Conservation (phyloP, 2,329 filamentous ascomycete species). For the Trichothecium roseum region DNA sequence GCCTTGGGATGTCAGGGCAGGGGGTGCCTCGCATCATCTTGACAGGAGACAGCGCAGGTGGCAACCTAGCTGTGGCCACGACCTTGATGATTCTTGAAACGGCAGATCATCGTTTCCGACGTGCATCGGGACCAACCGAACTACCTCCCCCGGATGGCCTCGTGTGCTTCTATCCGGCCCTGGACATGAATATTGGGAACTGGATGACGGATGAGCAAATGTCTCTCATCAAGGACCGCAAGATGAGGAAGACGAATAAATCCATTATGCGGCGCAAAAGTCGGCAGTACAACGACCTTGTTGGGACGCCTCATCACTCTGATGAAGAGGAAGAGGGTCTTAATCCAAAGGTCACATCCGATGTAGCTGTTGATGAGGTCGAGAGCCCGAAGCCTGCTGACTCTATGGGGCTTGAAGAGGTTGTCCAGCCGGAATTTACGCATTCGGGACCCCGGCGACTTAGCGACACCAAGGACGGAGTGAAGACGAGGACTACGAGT, state of each 20-base stretch:
- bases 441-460: slow-evolving; percentile 30
- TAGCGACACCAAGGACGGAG: slow-evolving; percentile 7
- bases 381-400: not conserved
- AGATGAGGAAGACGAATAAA: slow-evolving; percentile 66
- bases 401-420: not conserved
- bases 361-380: not conserved
- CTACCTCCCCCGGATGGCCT: slow-evolving; percentile 71
- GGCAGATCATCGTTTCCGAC: slow-evolving; percentile 31
- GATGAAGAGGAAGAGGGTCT: slow-evolving; percentile 56
- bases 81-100: slow-evolving; percentile 85
- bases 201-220: slow-evolving; percentile 99
- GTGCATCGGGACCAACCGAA: slow-evolving; percentile 28
- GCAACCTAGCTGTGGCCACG: slow-evolving; percentile 50
- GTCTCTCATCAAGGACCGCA: slow-evolving; percentile 79
- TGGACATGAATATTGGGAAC: slow-evolving; percentile 96
- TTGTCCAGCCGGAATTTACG: slow-evolving; percentile 39
- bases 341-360: slow-evolving; percentile 14
- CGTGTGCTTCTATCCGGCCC: slow-evolving; percentile 75
- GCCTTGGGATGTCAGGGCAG: slow-evolving; percentile 31
- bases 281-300: slow-evolving; percentile 76
- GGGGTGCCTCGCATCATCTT: slow-evolving; percentile 30
- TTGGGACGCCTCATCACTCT: slow-evolving; percentile 72
- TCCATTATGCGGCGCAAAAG: slow-evolving; percentile 74
- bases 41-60: slow-evolving; percentile 38
- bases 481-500: slow-evolving; percentile 9